Percentiles rank a stretch among this genome's conserved stretches.
phyloP scores from a whole-genome alignment of 2,329 filamentous ascomycete genomes.

The Acrodontium crateriforme region DNA sequence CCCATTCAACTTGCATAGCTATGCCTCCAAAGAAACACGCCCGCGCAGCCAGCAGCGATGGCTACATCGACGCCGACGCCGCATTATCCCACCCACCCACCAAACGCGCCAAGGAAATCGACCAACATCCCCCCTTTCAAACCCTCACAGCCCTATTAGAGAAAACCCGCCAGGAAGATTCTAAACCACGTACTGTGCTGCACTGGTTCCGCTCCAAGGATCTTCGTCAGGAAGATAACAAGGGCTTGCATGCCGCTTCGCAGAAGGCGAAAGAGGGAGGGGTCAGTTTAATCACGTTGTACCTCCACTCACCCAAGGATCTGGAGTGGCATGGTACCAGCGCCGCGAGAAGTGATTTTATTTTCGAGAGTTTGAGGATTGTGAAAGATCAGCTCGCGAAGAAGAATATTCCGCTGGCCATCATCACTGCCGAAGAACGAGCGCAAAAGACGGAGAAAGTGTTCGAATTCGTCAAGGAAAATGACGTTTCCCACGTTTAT shows the following conservation, averaged over 20 bases:
- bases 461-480: slow-evolving; percentile 30
- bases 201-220: slow-evolving; percentile 42
- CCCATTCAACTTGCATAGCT: background rate
- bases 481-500: slow-evolving; percentile 34
- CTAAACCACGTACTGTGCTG: slow-evolving; percentile 28
- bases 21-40: slow-evolving; percentile 8
- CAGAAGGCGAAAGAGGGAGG: slow-evolving; percentile 31
- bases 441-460: slow-evolving; percentile 29
- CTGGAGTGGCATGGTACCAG: slow-evolving; percentile 38
- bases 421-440: slow-evolving; percentile 30
- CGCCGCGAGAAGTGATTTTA: slow-evolving; percentile 35
- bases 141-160: slow-evolving; percentile 27
- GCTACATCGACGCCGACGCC: slow-evolving; percentile 7
- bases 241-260: slow-evolving; percentile 32
- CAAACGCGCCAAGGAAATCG: slow-evolving; percentile 37
- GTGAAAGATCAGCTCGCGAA: slow-evolving; percentile 33
- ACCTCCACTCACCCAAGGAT: slow-evolving; percentile 34
- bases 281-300: slow-evolving; percentile 31
- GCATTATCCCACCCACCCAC: slow-evolving; percentile 30
- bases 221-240: slow-evolving; percentile 37
- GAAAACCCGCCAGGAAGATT: slow-evolving; percentile 23
- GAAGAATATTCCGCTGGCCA: slow-evolving; percentile 36
- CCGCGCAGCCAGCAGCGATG: slow-evolving; percentile 5
- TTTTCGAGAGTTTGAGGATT: slow-evolving; percentile 30
- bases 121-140: slow-evolving; percentile 30